phyloP scores from a whole-genome alignment of 2,329 filamentous ascomycete genomes.

The Periconia digitata region DNA sequence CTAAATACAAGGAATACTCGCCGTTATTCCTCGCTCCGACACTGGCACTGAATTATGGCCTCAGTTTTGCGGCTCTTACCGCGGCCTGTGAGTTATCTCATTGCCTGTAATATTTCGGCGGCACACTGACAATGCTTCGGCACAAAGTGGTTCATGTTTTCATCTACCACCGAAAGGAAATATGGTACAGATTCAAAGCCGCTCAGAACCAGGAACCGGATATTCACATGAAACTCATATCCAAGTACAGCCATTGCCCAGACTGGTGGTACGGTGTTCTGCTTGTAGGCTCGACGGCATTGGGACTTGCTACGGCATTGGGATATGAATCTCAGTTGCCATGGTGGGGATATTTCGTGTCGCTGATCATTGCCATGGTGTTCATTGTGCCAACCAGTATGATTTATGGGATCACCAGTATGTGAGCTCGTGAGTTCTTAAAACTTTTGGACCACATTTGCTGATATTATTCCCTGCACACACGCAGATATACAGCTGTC shows the following conservation, averaged over 20 bases:
- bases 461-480: neutral
- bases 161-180: constrained; percentile 40
- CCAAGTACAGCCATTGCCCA: constrained; percentile 34
- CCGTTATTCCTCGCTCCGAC: constrained; percentile 42
- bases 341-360: constrained; percentile 32
- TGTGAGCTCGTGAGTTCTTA: neutral
- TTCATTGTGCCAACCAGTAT: constrained; percentile 65
- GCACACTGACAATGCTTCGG: neutral
- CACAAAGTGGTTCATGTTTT: constrained; percentile 32
- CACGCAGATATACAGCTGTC: constrained; percentile 16
- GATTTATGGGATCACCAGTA: constrained; percentile 51
- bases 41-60: constrained; percentile 41
- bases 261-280: constrained; percentile 52
- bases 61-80: constrained; percentile 43
- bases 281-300: constrained; percentile 52
- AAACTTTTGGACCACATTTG: neutral
- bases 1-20: constrained; percentile 38
- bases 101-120: neutral
- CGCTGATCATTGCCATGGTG: constrained; percentile 50
- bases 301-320: constrained; percentile 30
- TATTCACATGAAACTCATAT: constrained; percentile 38
- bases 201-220: constrained; percentile 33
- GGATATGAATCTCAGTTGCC: constrained; percentile 45
- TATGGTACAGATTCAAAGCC: constrained; percentile 41
- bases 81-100: constrained; percentile 15